Percentiles rank a stretch among this genome's conserved stretches.
Evolutionary conservation across 768 basidiomycete species (phyloP).

Genomic region (Suillus clintonianus): DNA sequence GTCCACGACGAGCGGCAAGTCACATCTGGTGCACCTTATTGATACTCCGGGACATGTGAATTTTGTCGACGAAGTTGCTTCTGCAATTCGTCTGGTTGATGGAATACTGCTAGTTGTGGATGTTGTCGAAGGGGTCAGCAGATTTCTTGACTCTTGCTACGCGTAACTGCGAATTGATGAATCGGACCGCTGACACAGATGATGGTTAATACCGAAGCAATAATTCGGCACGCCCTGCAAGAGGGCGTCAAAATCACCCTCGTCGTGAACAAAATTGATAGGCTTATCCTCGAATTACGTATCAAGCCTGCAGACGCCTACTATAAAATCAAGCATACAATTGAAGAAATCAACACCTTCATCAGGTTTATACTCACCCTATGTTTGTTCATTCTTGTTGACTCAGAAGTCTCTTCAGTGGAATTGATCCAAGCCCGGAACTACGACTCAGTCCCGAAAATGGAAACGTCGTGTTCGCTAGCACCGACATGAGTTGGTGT

Average conservation of each 20-base stretch:
- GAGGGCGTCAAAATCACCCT: constrained; percentile 89
- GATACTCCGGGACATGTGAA: constrained; percentile 99
- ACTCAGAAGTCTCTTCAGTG: constrained; percentile 37
- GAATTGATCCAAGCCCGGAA: constrained; percentile 87
- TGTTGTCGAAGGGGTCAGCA: constrained; percentile 89
- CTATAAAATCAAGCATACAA: constrained; percentile 99
- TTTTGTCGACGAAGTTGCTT: constrained; percentile 97
- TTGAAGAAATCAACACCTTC: constrained; percentile 96
- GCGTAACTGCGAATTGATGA: constrained; percentile 8
- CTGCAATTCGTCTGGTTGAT: constrained; percentile 82
- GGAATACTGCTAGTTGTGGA: constrained; percentile 94
- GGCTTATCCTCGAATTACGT: constrained; percentile 93
- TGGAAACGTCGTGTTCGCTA: constrained; percentile 97
- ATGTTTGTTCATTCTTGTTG: not conserved
- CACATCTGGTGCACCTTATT: constrained; percentile 88
- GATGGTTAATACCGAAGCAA: constrained; percentile 90
- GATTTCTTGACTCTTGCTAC: not conserved
- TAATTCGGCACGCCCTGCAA: constrained; percentile 87
- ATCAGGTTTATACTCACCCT: constrained; percentile 64
- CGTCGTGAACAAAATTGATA: constrained; percentile 97
- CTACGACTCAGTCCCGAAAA: constrained; percentile 89
- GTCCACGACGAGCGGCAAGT: constrained; percentile 84
- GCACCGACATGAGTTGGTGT: constrained; percentile 97
- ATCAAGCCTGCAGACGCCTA: constrained; percentile 96
- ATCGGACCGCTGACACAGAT: constrained; percentile 47